Evolutionary conservation across 805 yeast genomes (phyloP), one percentile per base, ranked within the genome.

Genomic region (Alloascoidea africana): DNA sequence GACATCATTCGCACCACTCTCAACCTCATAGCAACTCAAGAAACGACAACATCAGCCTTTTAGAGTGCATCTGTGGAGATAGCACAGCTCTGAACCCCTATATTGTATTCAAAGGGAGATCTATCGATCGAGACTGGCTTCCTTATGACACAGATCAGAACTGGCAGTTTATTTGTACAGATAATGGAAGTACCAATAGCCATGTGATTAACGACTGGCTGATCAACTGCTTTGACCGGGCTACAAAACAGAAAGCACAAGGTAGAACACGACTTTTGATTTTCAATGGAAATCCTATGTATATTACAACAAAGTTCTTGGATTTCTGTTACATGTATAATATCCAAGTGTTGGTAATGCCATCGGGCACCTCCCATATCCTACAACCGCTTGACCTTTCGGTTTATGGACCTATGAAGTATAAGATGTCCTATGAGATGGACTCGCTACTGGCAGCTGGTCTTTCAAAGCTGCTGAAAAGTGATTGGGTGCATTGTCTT

Each of bases 51-150:
- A 23, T 23, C n/a, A 23, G 13, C n/a, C 13, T 8, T 8, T 23
- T 23, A 23, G 30, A 23, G n/a, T 23, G 30, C n/a, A n/a, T 23
- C 30, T 23, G 30, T 23, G 30, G 30, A 8, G 30, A 23, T 23
- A 23, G n/a, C 8, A 23, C 30, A 23, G 8, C n/a, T 23, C n/a
- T 23, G n/a, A 23, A 23, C 30, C 30, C 30, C n/a, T 23, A 23
- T 23, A 23, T 23, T 23, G 30, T 23, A 23, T 23, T 23, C 30
- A 23, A 23, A 23, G 30, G 30, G 8, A 8, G 30, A 23, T 23
- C 13, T n/a, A 23, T 23, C n/a, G 30, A 23, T 23, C 8, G 30
- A n/a, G n/a, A 23, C n/a, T 23, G 30, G 30, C n/a, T 23, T n/a
- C 30, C 30, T 23, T 23, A 23, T 23, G 30, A 23, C n/a, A 23